Evolutionary conservation across 2,329 filamentous ascomycete genomes (phyloP).

Genomic region (Colletotrichum lindemuthianum): DNA sequence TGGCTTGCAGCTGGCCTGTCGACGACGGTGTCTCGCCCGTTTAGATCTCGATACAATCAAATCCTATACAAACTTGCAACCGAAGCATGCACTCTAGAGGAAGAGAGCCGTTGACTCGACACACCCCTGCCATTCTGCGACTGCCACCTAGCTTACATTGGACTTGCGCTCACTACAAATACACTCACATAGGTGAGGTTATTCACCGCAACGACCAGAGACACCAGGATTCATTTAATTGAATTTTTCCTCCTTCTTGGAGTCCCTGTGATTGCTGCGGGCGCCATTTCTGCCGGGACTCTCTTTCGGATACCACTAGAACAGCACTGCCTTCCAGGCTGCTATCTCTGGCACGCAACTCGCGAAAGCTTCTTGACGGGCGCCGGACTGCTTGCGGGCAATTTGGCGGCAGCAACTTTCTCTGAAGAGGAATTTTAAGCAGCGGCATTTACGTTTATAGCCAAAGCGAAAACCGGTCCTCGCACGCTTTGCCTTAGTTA

Average conservation of each 20-base stretch:
- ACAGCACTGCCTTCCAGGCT: constrained; percentile 22
- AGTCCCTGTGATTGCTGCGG: constrained; percentile 17
- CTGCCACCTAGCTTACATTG: constrained; percentile 22
- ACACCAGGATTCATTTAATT: constrained; percentile 29
- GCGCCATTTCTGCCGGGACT: constrained; percentile 13
- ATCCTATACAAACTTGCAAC: constrained; percentile 1
- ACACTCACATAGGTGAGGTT: not conserved
- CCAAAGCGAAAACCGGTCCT: not conserved
- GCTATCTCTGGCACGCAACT: constrained; percentile 24
- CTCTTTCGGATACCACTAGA: not conserved
- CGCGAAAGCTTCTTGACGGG: constrained; percentile 15
- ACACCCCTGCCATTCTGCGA: constrained; percentile 26
- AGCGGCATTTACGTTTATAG: not conserved
- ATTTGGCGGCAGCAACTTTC: constrained; percentile 5
- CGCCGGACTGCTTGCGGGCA: constrained; percentile 24
- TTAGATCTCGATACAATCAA: constrained; percentile 33
- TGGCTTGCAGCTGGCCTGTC: constrained; percentile 28
- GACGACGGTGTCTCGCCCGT: constrained; percentile 31
- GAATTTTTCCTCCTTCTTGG: constrained; percentile 23
- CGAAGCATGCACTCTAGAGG: constrained; percentile 17
- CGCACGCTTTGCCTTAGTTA: constrained; percentile 7
- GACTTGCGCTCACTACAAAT: constrained; percentile 1
- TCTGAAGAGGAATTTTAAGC: constrained; percentile 16
- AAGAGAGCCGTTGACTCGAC: constrained; percentile 8
- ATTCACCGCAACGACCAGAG: constrained; percentile 30